Conservation (phyloP, 2,329 filamentous ascomycete species). For the Ophiostoma quercus region DNA sequence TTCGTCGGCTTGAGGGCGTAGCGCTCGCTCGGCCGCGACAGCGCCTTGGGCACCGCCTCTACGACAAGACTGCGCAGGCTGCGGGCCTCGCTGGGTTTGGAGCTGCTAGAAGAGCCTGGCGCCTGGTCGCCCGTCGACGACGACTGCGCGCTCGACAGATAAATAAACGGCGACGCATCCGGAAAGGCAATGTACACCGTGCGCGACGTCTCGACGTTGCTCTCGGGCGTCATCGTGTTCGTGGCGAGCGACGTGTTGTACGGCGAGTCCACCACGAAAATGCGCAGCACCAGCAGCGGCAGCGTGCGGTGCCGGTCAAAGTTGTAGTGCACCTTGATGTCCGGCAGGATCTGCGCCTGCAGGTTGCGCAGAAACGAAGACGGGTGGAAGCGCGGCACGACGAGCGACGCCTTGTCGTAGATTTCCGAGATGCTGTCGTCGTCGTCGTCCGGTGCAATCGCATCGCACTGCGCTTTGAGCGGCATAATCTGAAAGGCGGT, state of each 20-base stretch:
- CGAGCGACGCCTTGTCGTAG: conserved; percentile 44
- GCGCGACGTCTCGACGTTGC: conserved; percentile 57
- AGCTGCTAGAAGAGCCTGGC: background rate
- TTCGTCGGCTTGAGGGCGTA: conserved; percentile 64
- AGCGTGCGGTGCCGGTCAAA: conserved; percentile 64
- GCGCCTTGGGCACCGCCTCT: conserved; percentile 74
- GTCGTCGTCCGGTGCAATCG: conserved; percentile 29
- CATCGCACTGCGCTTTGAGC: conserved; percentile 38
- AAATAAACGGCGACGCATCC: conserved; percentile 70
- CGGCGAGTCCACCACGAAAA: conserved; percentile 74
- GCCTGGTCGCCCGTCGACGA: conserved; percentile 20
- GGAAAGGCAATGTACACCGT: conserved; percentile 80
- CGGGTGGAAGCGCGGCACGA: conserved; percentile 69
- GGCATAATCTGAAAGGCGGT: conserved; percentile 55
- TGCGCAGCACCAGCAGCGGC: conserved; percentile 68
- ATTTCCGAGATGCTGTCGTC: conserved; percentile 31
- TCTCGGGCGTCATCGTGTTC: background rate
- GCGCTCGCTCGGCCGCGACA: conserved; percentile 67
- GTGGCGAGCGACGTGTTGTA: conserved; percentile 60
- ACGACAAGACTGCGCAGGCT: conserved; percentile 66
- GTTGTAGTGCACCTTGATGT: conserved; percentile 80
- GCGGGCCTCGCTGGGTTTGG: conserved; percentile 44
- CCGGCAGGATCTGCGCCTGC: conserved; percentile 66
- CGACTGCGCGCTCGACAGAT: conserved; percentile 50
- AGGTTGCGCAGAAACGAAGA: conserved; percentile 73